phyloP scores from a whole-genome alignment of 441 rosid species.

The Caryocar brasiliense region DNA sequence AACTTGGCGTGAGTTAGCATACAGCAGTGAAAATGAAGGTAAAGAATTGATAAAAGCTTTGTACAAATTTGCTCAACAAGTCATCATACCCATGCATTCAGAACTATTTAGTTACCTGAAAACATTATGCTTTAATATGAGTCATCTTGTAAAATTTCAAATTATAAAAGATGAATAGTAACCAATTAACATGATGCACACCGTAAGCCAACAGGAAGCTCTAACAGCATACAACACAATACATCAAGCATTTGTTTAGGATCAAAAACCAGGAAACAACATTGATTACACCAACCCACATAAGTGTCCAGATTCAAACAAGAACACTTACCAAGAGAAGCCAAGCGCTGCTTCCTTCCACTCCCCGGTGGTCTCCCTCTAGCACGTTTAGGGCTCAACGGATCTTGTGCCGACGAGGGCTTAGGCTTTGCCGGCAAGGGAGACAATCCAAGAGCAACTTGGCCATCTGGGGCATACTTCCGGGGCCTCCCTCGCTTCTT shows the following conservation, averaged over 20 bases:
- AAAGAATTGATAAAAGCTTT: too few relatives aligned
- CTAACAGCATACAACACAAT: not conserved
- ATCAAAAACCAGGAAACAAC: not conserved
- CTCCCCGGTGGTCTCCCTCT: conserved; percentile 94
- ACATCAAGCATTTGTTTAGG: not conserved
- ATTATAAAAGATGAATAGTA: not conserved
- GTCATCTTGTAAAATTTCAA: not conserved
- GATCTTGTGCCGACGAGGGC: conserved; percentile 45
- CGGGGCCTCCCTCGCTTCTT: conserved; percentile 98
- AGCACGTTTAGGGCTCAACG: conserved; percentile 44
- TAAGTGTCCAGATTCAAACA: not conserved
- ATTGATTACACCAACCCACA: conserved; percentile 7
- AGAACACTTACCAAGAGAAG: conserved; percentile 61
- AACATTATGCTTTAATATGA: not conserved
- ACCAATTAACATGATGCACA: not conserved
- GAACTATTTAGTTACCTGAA: not conserved
- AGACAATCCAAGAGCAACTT: conserved; percentile 79
- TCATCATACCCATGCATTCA: too few relatives aligned
- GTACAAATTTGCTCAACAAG: too few relatives aligned
- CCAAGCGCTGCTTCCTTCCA: conserved; percentile 92
- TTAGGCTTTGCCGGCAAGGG: conserved; percentile 45
- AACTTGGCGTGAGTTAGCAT: too few relatives aligned
- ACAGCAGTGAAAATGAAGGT: too few relatives aligned
- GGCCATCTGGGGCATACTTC: conserved; percentile 81
- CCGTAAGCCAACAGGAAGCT: not conserved